Evolutionary conservation across 345 rosid species (phyloP).

Genomic region (Aquilaria malaccensis): DNA sequence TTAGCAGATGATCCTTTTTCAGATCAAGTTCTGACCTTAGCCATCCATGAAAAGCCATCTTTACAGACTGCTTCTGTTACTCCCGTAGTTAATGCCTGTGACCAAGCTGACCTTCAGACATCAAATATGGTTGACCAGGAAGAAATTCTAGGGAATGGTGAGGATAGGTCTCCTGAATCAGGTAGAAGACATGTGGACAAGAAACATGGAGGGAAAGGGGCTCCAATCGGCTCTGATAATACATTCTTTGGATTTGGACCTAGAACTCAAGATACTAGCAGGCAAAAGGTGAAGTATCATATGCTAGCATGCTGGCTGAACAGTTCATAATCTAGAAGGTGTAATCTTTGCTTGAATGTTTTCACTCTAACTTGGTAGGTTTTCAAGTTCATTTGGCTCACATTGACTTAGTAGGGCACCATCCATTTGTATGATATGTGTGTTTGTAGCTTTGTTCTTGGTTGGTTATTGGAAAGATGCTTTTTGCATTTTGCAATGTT

Average conservation of each 20-base stretch:
- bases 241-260: constrained; percentile 46
- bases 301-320: neutral
- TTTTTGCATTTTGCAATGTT: no score
- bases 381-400: no score
- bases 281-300: constrained; percentile 51
- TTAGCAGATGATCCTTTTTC: constrained; percentile 51
- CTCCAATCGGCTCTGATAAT: constrained; percentile 34
- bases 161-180: constrained; percentile 39
- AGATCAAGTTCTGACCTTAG: constrained; percentile 80
- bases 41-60: constrained; percentile 51
- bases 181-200: constrained; percentile 28
- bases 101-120: constrained; percentile 30
- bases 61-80: constrained; percentile 35
- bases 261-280: constrained; percentile 42
- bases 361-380: no score
- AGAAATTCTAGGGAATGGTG: constrained; percentile 39
- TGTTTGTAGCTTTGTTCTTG: no score
- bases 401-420: no score
- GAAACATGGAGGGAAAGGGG: constrained; percentile 44
- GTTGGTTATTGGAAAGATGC: no score
- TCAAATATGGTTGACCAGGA: constrained; percentile 26
- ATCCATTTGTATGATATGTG: no score
- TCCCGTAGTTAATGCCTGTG: constrained; percentile 28
- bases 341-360: no score
- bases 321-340: no score